Evolutionary conservation across 2,329 filamentous ascomycete genomes (phyloP), one percentile per base, ranked within the genome.

Genomic region (Waltergamsia citrina): DNA sequence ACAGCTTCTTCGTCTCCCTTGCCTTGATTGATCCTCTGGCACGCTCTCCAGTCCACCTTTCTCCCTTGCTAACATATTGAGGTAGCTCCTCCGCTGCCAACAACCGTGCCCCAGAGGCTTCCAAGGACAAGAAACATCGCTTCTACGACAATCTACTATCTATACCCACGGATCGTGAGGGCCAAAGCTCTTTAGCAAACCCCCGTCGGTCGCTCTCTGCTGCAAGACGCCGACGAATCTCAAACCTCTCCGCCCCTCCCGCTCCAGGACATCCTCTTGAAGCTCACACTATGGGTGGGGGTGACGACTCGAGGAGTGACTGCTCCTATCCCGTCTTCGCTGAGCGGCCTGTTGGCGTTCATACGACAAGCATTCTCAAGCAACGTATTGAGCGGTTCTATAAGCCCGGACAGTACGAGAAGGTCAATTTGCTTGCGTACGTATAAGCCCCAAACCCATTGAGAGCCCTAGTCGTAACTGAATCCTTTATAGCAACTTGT

Each of bases 311-410:
- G 34, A 65, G 62, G 55, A 59, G 60, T 42, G 50, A 59, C 49
- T 54, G 56, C 54, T 63, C 66, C 41, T 75, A 74, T 42, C 70
- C 71, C n/a, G 43, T 63, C 38, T 65, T 64, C 42, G 69, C 66
- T 20, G 51, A 60, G 20, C 60, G 57, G 38, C 74, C 74, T 15
- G 68, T 78, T 34, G 86, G 85, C 43, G 83, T 92, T 60, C 77
- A 82, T 54, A 95, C 94, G 56, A 71, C 79, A 46, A 76, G 74
- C 53, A 86, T 95, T 58, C 93, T 94, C 63, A 81, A 78, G 50
- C 79, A 86, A 47, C 80, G 90, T 35, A 79, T 96, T 51, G 68
- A 72, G 40, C 80, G 84, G 49, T 94, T 95, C 60, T 87, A 85
- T 39, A 74, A 74, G 39, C 66, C 64, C 31, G 87, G 87, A 32